A percentile compares a stretch with the other conserved stretches of the same genome.
phyloP scores from a whole-genome alignment of 2,329 filamentous ascomycete species.

The Sphaerulina vaccinii region DNA sequence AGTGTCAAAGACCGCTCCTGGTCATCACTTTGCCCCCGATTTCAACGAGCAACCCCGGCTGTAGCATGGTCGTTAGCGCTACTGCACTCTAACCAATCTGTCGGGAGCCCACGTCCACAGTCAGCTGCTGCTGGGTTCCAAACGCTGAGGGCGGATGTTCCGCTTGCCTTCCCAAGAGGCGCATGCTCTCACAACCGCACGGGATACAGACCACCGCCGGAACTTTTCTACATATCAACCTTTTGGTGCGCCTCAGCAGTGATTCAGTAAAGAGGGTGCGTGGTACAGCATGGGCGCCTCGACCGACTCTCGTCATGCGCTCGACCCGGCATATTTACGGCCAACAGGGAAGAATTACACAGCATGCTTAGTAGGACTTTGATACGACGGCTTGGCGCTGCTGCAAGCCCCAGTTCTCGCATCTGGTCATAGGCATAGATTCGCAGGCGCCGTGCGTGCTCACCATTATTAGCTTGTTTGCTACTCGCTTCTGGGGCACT shows the following conservation, averaged over 20 bases:
- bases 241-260: neutral
- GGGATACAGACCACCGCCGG: neutral
- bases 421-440: neutral
- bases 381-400: slow-evolving; percentile 9
- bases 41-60: neutral
- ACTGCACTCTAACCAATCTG: neutral
- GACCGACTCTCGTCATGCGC: no score
- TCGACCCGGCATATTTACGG: no score
- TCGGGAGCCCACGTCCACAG: neutral
- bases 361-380: slow-evolving; percentile 7
- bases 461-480: slow-evolving; percentile 6
- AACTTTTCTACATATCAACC: neutral
- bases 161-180: no score
- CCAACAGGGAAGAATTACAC: slow-evolving; percentile 9
- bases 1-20: neutral
- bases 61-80: neutral
- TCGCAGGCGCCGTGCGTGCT: slow-evolving; percentile 6
- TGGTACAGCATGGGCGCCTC: no score
- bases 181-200: neutral
- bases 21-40: neutral
- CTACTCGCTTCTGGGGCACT: slow-evolving; percentile 4
- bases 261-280: no score
- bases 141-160: no score
- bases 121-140: neutral
- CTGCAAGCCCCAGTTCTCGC: neutral